Percentiles rank a stretch among this genome's conserved stretches.
Evolutionary conservation across 2,329 filamentous ascomycete species (phyloP).

Genomic region (Diaporthe vexans): DNA sequence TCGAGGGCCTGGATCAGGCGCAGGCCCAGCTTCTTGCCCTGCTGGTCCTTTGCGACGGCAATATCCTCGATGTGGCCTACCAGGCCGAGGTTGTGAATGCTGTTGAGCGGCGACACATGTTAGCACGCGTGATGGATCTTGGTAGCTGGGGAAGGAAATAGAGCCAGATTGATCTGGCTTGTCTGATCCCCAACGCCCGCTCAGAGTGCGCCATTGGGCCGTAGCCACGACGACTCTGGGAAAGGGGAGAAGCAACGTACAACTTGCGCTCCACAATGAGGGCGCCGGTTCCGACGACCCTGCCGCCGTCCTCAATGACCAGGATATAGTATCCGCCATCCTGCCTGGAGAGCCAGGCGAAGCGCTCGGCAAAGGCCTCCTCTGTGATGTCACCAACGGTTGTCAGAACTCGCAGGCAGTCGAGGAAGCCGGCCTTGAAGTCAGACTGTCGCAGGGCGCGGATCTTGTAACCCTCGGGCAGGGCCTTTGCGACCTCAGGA

Average conservation of each 20-base stretch:
- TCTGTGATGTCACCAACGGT: constrained; percentile 89
- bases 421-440: constrained; percentile 86
- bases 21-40: constrained; percentile 96
- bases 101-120: constrained; percentile 48
- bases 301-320: constrained; percentile 81
- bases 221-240: neutral
- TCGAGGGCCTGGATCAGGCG: constrained; percentile 95
- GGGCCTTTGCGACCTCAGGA: constrained; percentile 76
- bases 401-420: constrained; percentile 91
- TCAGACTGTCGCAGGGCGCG: constrained; percentile 85
- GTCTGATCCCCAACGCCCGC: neutral
- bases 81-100: constrained; percentile 83
- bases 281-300: constrained; percentile 90
- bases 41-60: constrained; percentile 92
- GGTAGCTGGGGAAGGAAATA: neutral
- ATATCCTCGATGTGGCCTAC: constrained; percentile 99
- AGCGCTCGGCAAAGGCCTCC: constrained; percentile 82
- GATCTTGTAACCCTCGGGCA: constrained; percentile 86
- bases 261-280: constrained; percentile 96
- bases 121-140: constrained; percentile 3
- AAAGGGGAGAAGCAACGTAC: constrained; percentile 61
- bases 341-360: constrained; percentile 82
- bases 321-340: constrained; percentile 87
- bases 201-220: neutral
- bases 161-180: constrained; percentile 5